Evolutionary conservation across 2,329 filamentous ascomycete genomes (phyloP).

Genomic region (Aureobasidium sp.): DNA sequence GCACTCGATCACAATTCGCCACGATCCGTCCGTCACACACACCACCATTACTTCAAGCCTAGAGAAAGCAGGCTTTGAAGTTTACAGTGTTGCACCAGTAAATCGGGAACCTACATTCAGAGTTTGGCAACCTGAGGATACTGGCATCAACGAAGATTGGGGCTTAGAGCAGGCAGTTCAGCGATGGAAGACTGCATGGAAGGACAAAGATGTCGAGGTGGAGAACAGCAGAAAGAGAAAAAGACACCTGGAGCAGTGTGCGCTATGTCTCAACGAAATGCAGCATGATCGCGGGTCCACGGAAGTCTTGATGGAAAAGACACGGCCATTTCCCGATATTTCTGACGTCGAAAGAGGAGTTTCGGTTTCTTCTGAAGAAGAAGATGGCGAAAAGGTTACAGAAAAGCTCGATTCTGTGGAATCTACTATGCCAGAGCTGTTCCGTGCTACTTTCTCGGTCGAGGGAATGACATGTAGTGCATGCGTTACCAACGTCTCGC

Average conservation of each 20-base stretch:
- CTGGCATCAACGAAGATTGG: background rate
- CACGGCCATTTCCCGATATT: background rate
- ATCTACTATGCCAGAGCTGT: background rate
- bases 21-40: constrained; percentile 38
- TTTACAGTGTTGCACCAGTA: constrained; percentile 41
- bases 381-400: background rate
- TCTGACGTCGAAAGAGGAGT: background rate
- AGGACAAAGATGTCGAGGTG: background rate
- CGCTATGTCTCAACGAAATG: constrained; percentile 14
- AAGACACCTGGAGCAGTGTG: constrained; percentile 16
- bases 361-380: background rate
- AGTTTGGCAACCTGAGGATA: background rate
- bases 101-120: background rate
- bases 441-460: constrained; percentile 41
- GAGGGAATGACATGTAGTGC: constrained; percentile 54
- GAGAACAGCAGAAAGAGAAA: constrained; percentile 13
- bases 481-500: constrained; percentile 44
- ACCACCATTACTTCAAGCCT: constrained; percentile 40
- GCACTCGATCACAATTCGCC: constrained; percentile 58
- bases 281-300: background rate
- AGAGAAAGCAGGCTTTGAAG: constrained; percentile 53
- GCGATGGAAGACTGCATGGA: constrained; percentile 17
- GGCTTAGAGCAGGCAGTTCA: constrained; percentile 18
- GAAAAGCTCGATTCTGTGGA: background rate
- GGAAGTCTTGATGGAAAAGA: background rate